Conservation (phyloP, 1,139 yeast species). For the Suhomyces chickasaworum region DNA sequence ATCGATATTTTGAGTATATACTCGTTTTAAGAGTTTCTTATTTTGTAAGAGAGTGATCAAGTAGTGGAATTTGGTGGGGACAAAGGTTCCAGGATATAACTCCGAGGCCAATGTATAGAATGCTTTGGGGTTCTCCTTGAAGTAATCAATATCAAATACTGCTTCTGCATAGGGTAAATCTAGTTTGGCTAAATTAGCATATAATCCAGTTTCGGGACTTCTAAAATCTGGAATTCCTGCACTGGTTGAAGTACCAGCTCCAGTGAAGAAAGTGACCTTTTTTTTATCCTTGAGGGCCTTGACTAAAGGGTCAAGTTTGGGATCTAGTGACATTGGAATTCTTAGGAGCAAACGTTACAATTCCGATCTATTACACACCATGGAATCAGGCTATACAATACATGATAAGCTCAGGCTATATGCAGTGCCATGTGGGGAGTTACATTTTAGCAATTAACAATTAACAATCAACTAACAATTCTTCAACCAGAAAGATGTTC, state of each 20-base stretch:
- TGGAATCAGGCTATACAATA: no score
- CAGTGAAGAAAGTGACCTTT: slow-evolving; percentile 58
- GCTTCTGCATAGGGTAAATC: slow-evolving; percentile 92
- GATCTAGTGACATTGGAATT: neutral
- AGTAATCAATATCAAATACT: slow-evolving; percentile 86
- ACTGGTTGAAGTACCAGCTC: slow-evolving; percentile 92
- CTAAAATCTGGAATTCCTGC: slow-evolving; percentile 97
- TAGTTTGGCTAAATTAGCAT: slow-evolving; percentile 73
- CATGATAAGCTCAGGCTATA: neutral
- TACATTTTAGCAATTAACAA: no score
- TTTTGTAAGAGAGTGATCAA: slow-evolving; percentile 69
- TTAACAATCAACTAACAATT: neutral
- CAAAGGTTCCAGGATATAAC: slow-evolving; percentile 81
- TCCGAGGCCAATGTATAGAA: slow-evolving; percentile 84
- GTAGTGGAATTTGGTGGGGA: slow-evolving; percentile 80
- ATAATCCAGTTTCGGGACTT: slow-evolving; percentile 88
- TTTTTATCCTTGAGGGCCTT: slow-evolving; percentile 17
- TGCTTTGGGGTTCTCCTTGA: slow-evolving; percentile 72
- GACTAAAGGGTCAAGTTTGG: slow-evolving; percentile 14
- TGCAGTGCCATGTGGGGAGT: neutral
- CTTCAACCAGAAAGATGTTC: no score
- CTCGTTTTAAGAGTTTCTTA: slow-evolving; percentile 59
- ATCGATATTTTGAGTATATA: slow-evolving; percentile 91
- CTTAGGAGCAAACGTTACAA: neutral
- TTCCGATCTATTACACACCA: neutral